Evolutionary conservation across 169 alveolate genomes (phyloP), one percentile per base, ranked within the genome.

Genomic region (Plasmodium sp.): DNA sequence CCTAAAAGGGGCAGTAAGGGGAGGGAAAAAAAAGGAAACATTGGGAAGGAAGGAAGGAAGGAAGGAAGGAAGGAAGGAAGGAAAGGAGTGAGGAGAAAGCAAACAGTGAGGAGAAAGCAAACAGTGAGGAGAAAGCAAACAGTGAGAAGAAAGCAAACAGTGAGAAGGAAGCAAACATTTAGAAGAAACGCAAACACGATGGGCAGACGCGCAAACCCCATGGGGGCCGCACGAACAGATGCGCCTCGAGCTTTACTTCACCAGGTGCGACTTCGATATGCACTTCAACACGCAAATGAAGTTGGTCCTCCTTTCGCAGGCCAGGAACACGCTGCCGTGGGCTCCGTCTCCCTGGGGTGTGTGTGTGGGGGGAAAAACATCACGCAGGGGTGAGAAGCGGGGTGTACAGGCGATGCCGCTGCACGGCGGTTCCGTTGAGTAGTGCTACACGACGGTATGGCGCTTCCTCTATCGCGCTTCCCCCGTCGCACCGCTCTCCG

Each of bases 311-410:
- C 98, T 93, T 48, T 96, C 98, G 85, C 98, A 95, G 1, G 98
- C 99, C 48, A 98, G 92, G 77, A 97, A 98, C 1, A 98, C 98
- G n/a, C 96, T 94, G 1, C 99, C 99, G 80, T 97, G 98, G 45
- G 98, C 98, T 2, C 99, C 99, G 71, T 97, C 98, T 0, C 99
- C 98, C 97, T 97, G 54, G 27, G 67, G 9, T n/a, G 43, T 34
- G 54, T 51, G 22, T 48, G n/a, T 62, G 5, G 58, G 56, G 34
- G 41, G 12, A 3, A 34, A 79, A 43, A 9, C 10, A 39, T 43
- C 31, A 34, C 27, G 5, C 27, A 36, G 31, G 10, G 31, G 27
- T 18, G 36, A 22, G 5, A 22, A 54, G 7, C 22, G 34, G 43
- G 12, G 34, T 75, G 34, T 14, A 75, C 2, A 12, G 14, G 31